Percentiles rank a stretch among this genome's conserved stretches.
Conservation (phyloP, 768 basidiomycete species). For the Baorangia bicolor region DNA sequence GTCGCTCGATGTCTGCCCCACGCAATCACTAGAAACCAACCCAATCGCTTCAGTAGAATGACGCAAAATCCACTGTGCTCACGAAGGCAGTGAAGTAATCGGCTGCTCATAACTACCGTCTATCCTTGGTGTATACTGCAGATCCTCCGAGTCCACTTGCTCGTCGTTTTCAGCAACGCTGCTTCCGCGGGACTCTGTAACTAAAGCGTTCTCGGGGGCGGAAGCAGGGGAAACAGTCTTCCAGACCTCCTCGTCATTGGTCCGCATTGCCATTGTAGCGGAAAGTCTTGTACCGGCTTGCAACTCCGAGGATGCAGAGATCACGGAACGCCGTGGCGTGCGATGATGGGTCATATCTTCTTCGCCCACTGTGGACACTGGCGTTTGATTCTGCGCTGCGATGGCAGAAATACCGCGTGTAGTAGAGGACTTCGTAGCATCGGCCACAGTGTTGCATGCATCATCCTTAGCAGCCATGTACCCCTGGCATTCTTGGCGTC, state of each 20-base stretch:
- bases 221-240: neutral
- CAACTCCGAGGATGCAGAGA: neutral
- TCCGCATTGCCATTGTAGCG: neutral
- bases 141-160: neutral
- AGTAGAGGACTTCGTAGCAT: neutral
- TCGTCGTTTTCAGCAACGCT: neutral
- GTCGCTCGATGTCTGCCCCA: neutral
- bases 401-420: neutral
- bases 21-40: neutral
- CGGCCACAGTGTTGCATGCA: neutral
- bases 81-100: neutral
- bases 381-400: neutral
- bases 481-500: neutral
- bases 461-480: neutral
- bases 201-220: neutral
- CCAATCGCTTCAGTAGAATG: neutral
- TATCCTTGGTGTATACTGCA: too few species aligned
- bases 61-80: neutral
- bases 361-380: neutral
- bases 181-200: neutral
- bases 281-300: neutral
- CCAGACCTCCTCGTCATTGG: neutral
- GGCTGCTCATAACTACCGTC: neutral
- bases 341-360: neutral
- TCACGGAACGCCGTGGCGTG: neutral